Evolutionary conservation across 1,284 basidiomycete species (phyloP).

Genomic region (Cutaneotrichosporon mucoides): DNA sequence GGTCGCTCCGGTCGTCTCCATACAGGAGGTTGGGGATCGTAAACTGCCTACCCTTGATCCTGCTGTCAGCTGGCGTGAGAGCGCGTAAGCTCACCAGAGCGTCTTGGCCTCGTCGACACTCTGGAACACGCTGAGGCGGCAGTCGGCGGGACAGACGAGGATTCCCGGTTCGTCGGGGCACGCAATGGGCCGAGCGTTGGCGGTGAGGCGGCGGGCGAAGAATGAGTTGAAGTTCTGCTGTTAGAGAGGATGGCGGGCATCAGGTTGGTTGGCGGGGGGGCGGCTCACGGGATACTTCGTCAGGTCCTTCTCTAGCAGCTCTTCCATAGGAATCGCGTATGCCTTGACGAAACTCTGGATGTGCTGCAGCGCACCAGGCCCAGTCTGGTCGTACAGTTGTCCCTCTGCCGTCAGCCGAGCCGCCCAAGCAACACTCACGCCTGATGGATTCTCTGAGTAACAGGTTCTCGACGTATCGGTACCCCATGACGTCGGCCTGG

Average conservation of each 20-base stretch:
- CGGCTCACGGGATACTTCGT: constrained; percentile 53
- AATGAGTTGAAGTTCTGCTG: constrained; percentile 70
- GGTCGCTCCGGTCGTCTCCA: constrained; percentile 50
- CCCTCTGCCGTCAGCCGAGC: constrained; percentile 38
- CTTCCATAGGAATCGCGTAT: constrained; percentile 61
- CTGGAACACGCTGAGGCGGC: constrained; percentile 65
- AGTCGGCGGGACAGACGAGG: constrained; percentile 69
- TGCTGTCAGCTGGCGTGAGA: constrained; percentile 26
- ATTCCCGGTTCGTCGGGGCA: constrained; percentile 56
- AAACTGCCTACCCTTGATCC: constrained; percentile 74
- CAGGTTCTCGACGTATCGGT: constrained; percentile 57
- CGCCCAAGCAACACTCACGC: constrained; percentile 46
- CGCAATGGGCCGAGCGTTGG: constrained; percentile 63
- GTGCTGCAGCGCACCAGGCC: constrained; percentile 51
- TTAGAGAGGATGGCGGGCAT: no score
- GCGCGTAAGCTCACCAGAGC: constrained; percentile 56
- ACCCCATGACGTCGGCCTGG: constrained; percentile 58
- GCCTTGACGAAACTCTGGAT: constrained; percentile 71
- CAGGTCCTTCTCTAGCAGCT: constrained; percentile 64
- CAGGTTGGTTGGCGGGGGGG: no score
- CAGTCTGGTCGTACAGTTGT: constrained; percentile 47
- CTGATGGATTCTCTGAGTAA: constrained; percentile 64
- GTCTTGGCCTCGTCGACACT: constrained; percentile 60
- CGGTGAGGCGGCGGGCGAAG: constrained; percentile 66
- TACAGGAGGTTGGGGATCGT: constrained; percentile 60